Conservation (phyloP, 805 yeast species). For the Ogataea zsoltii region DNA sequence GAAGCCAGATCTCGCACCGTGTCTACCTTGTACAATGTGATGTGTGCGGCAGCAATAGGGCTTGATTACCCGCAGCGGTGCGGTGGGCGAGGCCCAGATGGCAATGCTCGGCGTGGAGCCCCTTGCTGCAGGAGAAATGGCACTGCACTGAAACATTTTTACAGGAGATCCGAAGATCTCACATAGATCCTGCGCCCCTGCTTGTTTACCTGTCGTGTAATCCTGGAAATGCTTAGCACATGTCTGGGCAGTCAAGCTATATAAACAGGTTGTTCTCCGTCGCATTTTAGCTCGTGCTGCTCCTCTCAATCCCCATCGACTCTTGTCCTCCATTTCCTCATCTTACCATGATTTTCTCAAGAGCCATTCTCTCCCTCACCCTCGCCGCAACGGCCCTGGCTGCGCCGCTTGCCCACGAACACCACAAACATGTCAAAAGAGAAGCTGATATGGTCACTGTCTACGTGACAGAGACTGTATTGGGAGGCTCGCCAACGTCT, state of each 20-base stretch:
- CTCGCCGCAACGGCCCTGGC: slow-evolving; percentile 18
- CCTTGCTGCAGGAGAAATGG: background rate
- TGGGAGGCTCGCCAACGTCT: background rate
- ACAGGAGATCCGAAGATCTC: background rate
- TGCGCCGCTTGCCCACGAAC: slow-evolving; percentile 45
- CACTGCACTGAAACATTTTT: background rate
- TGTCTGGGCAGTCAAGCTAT: background rate
- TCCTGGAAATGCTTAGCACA: background rate
- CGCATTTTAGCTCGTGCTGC: background rate
- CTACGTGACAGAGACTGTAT: slow-evolving; percentile 20
- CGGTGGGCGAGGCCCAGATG: background rate
- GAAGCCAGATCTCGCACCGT: background rate
- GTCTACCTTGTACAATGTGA: slow-evolving; percentile 1
- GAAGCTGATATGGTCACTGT: slow-evolving; percentile 42
- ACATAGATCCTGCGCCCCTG: background rate
- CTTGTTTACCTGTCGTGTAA: background rate
- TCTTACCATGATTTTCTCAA: slow-evolving; percentile 10
- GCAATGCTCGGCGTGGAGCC: background rate
- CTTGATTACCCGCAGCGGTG: no score
- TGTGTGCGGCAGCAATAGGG: background rate
- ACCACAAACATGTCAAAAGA: slow-evolving; percentile 47
- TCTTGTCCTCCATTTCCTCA: background rate
- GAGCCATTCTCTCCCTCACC: slow-evolving; percentile 9
- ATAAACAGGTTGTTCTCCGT: background rate
- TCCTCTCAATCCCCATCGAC: background rate